These are phyloP conservation scores for Phytopythium ostracodes DNA, from an alignment of 352 stramenopile species.

Conservation along the genomic window DNA sequence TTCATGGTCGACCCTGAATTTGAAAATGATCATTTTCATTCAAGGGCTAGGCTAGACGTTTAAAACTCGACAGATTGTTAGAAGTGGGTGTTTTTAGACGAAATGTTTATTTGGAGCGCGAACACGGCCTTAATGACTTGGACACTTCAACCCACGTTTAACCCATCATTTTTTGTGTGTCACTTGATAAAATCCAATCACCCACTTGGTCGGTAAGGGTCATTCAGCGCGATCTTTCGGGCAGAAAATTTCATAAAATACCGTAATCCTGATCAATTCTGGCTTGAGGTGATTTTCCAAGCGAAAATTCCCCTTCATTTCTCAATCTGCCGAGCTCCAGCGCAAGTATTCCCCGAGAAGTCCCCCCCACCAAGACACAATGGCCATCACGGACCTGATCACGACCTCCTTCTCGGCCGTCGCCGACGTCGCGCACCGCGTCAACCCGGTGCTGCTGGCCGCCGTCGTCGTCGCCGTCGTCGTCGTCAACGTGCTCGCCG, in stretches of 20 bases:
- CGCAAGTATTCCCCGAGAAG: too few relatives aligned
- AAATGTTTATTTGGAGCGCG: too few relatives aligned
- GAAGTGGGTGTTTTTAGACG: too few relatives aligned
- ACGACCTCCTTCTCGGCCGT: slow-evolving; percentile 17
- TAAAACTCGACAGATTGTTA: too few relatives aligned
- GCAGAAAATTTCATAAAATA: not conserved
- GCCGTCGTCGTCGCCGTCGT: slow-evolving; percentile 24
- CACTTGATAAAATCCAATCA: not conserved
- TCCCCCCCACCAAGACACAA: too few relatives aligned
- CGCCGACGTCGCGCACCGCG: slow-evolving; percentile 23
- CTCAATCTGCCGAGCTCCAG: not conserved
- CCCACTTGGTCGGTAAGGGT: not conserved
- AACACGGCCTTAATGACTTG: too few relatives aligned
- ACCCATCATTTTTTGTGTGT: not conserved
- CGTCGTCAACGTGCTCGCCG: slow-evolving; percentile 30
- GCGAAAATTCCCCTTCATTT: not conserved
- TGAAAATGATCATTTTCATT: too few relatives aligned
- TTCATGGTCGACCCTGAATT: too few relatives aligned
- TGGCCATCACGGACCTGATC: slow-evolving; percentile 25
- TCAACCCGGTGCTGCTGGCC: slow-evolving; percentile 27
- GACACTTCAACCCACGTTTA: too few relatives aligned
- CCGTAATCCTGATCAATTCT: not conserved
- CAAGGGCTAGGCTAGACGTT: too few relatives aligned
- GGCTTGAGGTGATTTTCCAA: not conserved
- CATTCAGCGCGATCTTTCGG: not conserved